phyloP scores from a whole-genome alignment of 2,329 filamentous ascomycete genomes.

The Didymella sp. region DNA sequence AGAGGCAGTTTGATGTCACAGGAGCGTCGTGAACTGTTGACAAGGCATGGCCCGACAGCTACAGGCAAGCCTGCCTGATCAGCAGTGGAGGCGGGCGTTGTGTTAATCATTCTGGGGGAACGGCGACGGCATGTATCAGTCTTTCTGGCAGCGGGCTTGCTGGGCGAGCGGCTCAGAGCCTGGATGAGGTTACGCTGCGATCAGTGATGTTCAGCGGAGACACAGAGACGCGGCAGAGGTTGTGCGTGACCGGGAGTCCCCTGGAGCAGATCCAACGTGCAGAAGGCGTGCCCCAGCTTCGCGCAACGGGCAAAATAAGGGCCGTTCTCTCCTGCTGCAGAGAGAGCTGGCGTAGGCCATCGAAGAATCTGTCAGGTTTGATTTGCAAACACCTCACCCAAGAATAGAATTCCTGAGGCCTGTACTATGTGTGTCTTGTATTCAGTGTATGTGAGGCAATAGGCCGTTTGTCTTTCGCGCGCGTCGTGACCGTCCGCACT shows the following conservation, averaged over 20 bases:
- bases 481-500: conserved; percentile 9
- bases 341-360: not conserved
- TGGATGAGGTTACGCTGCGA: conserved; percentile 30
- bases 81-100: conserved; percentile 23
- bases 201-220: conserved; percentile 26
- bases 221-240: conserved; percentile 28
- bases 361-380: not conserved
- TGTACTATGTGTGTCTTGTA: not conserved
- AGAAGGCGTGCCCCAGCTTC: conserved; percentile 15
- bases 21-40: conserved; percentile 9
- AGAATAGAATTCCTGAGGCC: not conserved
- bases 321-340: not conserved
- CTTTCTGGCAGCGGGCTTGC: conserved; percentile 25
- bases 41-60: conserved; percentile 3
- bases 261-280: conserved; percentile 36
- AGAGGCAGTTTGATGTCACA: conserved; percentile 22
- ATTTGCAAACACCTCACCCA: not conserved
- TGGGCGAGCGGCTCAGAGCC: conserved; percentile 22
- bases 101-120: conserved; percentile 26
- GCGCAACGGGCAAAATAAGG: conserved; percentile 2
- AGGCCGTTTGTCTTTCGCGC: conserved; percentile 17
- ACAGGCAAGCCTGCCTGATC: conserved; percentile 6
- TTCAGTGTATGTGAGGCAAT: not conserved
- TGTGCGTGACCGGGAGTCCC: conserved; percentile 39
- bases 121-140: conserved; percentile 28